Conservation (phyloP, 2,329 filamentous ascomycete species). For the Diaporthe eres region DNA sequence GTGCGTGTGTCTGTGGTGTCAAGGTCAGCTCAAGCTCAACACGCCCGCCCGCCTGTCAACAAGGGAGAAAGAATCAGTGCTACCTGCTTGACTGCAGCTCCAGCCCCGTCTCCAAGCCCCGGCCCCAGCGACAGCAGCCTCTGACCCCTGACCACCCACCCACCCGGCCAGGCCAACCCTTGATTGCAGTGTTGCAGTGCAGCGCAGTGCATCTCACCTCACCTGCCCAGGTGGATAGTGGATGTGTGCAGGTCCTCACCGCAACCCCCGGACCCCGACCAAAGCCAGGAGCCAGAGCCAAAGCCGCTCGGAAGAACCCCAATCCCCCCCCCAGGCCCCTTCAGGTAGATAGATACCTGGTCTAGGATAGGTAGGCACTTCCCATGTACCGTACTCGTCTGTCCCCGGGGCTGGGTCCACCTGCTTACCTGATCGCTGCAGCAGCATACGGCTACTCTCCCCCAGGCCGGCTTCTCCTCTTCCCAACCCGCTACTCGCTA, state of each 20-base stretch:
- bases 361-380: neutral
- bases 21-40: constrained; percentile 11
- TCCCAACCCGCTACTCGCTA: constrained; percentile 24
- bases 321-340: constrained; percentile 3
- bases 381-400: constrained; percentile 12
- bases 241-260: constrained; percentile 23
- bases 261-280: constrained; percentile 6
- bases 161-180: constrained; percentile 26
- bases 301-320: constrained; percentile 11
- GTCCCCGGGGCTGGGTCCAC: constrained; percentile 18
- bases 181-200: constrained; percentile 34
- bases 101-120: constrained; percentile 20
- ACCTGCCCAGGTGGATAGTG: constrained; percentile 16
- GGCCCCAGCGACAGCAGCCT: constrained; percentile 8
- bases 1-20: constrained; percentile 5
- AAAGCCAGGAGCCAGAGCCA: neutral
- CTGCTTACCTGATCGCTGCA: constrained; percentile 33
- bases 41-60: neutral
- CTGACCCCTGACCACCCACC: constrained; percentile 20
- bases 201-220: constrained; percentile 27
- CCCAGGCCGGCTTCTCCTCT: constrained; percentile 26
- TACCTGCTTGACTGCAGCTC: constrained; percentile 15
- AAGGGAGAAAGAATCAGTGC: constrained; percentile 20
- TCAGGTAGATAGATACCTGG: constrained; percentile 11
- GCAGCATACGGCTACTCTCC: constrained; percentile 11